Evolutionary conservation across 176 grass and related monocot genomes (phyloP).

Genomic region (Oryza glumipatula): DNA sequence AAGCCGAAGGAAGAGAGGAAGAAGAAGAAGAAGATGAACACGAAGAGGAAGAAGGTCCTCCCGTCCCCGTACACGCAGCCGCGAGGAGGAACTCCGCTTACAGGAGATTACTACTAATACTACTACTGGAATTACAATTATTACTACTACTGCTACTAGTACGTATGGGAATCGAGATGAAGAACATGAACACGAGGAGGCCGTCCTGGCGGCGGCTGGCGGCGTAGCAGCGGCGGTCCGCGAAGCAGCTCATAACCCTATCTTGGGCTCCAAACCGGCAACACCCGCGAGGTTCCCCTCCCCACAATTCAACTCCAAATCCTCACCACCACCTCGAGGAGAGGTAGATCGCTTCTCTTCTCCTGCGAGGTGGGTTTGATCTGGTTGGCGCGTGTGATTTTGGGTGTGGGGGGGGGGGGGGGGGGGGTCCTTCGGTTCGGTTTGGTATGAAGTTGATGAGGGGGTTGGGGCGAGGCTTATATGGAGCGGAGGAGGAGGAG

Average conservation of each 20-base stretch:
- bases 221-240: conserved; percentile 53
- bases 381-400: conserved; percentile 3
- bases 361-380: background rate
- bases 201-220: conserved; percentile 64
- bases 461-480: background rate
- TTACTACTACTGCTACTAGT: conserved; percentile 24
- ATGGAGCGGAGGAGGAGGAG: background rate
- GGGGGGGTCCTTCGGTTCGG: too few species aligned
- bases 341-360: background rate
- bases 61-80: conserved; percentile 17
- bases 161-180: conserved; percentile 64
- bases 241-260: conserved; percentile 54
- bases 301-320: background rate
- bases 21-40: background rate
- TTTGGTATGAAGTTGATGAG: background rate
- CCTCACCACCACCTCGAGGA: background rate
- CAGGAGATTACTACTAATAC: conserved; percentile 26
- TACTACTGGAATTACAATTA: conserved; percentile 38
- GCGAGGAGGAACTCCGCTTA: conserved; percentile 28
- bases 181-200: conserved; percentile 70
- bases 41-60: background rate
- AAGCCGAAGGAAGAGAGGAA: background rate
- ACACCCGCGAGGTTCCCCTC: conserved; percentile 1
- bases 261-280: conserved; percentile 63
- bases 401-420: too few species aligned